A percentile compares a stretch with the other conserved stretches of the same genome.
Conservation (phyloP, 345 rosid genomes). For the Hypericum perforatum region DNA sequence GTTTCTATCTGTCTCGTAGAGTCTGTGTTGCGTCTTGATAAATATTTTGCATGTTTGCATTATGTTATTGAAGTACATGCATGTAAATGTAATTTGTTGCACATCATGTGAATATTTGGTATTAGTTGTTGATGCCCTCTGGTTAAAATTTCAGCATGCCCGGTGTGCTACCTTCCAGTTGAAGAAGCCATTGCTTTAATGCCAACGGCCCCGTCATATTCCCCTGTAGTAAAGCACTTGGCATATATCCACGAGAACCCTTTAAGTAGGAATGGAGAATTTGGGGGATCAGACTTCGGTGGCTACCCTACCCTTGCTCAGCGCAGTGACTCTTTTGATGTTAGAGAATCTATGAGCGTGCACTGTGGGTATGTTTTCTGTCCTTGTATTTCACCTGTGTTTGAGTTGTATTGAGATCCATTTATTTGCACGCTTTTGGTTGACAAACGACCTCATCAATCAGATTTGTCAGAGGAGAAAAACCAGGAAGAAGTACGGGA, state of each 20-base stretch:
- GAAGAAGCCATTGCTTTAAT: conserved; percentile 83
- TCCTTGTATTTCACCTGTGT: not conserved
- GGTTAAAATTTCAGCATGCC: conserved; percentile 64
- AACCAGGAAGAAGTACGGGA: conserved; percentile 74
- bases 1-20: not conserved
- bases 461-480: conserved; percentile 85
- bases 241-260: conserved; percentile 67
- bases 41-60: not conserved
- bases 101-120: not conserved
- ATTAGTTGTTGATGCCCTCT: conserved; percentile 16
- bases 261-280: conserved; percentile 47
- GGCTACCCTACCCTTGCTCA: conserved; percentile 84
- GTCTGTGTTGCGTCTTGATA: not conserved
- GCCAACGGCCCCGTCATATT: conserved; percentile 77
- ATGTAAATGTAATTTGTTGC: too few species aligned
- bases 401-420: too few species aligned
- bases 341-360: conserved; percentile 72
- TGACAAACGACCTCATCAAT: not conserved
- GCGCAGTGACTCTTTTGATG: conserved; percentile 72
- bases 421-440: too few species aligned
- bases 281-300: conserved; percentile 97
- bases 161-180: conserved; percentile 93
- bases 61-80: too few species aligned
- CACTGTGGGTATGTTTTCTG: conserved; percentile 79
- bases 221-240: conserved; percentile 66